Evolutionary conservation across 768 basidiomycete species (phyloP).

Genomic region (Pholiota molesta): DNA sequence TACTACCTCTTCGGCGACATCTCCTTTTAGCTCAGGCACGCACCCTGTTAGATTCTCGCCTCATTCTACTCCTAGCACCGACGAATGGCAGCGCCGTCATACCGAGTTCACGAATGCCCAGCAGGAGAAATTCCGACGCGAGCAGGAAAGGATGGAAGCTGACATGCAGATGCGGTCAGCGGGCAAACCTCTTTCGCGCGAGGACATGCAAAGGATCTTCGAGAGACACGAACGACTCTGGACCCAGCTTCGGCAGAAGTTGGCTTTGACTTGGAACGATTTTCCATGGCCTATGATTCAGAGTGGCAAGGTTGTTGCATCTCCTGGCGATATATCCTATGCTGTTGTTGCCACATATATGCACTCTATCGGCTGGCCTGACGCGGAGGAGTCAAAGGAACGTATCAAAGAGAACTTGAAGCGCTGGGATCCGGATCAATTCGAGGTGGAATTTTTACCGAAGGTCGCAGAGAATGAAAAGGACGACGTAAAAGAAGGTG

Average conservation of each 20-base stretch:
- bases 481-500: constrained; percentile 69
- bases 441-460: constrained; percentile 67
- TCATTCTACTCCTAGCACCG: constrained; percentile 36
- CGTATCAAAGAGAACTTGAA: constrained; percentile 75
- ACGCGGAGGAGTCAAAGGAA: constrained; percentile 71
- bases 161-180: constrained; percentile 53
- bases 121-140: constrained; percentile 68
- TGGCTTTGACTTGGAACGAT: constrained; percentile 59
- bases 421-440: constrained; percentile 84
- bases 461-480: constrained; percentile 66
- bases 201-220: constrained; percentile 58
- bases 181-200: constrained; percentile 53
- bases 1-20: too few species aligned
- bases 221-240: constrained; percentile 67
- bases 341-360: constrained; percentile 63
- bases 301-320: constrained; percentile 54
- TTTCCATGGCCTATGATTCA: constrained; percentile 82
- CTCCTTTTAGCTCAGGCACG: constrained; percentile 32
- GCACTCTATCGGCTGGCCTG: constrained; percentile 56
- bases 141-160: constrained; percentile 66
- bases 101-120: constrained; percentile 65
- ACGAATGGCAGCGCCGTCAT: constrained; percentile 66
- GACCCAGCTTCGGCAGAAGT: constrained; percentile 45
- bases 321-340: constrained; percentile 64
- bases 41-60: constrained; percentile 29